Conservation (phyloP, 805 yeast genomes). For the Metschnikowia vanudenii region DNA sequence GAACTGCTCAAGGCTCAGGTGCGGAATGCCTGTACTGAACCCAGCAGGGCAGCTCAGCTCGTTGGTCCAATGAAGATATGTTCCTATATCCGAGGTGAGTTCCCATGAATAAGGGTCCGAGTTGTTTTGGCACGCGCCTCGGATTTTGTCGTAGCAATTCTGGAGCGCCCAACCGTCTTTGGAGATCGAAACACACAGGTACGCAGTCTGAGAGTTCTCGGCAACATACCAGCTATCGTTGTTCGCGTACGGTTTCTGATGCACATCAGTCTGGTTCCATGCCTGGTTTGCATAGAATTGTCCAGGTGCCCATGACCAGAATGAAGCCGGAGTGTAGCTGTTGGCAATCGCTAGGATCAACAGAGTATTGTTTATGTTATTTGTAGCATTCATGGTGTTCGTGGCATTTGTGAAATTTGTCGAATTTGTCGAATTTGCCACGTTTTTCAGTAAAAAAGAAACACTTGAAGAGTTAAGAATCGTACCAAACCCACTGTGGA, state of each 20-base stretch:
- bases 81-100: constrained; percentile 24
- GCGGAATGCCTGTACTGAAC: constrained; percentile 32
- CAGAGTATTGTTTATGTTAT: too few species aligned
- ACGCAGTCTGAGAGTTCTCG: constrained; percentile 23
- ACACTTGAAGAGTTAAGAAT: constrained; percentile 44
- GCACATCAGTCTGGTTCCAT: constrained; percentile 5
- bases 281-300: constrained; percentile 46
- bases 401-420: too few species aligned
- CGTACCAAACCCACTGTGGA: constrained; percentile 66
- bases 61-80: constrained; percentile 47
- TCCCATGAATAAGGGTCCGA: constrained; percentile 44
- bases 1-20: constrained; percentile 36
- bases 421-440: too few species aligned
- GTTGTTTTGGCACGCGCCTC: constrained; percentile 54
- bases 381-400: too few species aligned
- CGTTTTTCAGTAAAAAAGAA: background rate
- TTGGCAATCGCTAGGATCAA: constrained; percentile 19
- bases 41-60: constrained; percentile 33
- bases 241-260: constrained; percentile 6
- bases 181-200: constrained; percentile 42
- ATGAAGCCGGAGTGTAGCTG: constrained; percentile 28
- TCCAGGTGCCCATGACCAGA: constrained; percentile 75
- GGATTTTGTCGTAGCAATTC: constrained; percentile 58
- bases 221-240: constrained; percentile 11
- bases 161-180: constrained; percentile 59